These are phyloP conservation scores for Hysterangium stoloniferum DNA, from an alignment of 768 basidiomycete species.

Conservation along the genomic window DNA sequence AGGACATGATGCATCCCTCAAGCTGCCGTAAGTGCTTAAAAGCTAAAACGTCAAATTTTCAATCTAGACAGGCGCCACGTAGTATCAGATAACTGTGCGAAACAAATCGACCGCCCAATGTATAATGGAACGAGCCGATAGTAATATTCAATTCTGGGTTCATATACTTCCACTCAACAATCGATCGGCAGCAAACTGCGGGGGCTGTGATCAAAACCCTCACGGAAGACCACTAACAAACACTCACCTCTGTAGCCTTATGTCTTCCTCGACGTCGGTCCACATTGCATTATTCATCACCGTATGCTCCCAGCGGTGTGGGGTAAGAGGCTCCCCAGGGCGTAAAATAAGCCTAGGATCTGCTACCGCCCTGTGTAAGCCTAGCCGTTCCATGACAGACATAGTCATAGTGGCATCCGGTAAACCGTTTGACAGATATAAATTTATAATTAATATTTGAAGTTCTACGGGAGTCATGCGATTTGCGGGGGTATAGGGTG, in stretches of 20 bases:
- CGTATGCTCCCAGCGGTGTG: background rate
- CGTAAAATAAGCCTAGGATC: constrained; percentile 9
- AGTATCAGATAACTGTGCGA: no score
- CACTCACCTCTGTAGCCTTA: background rate
- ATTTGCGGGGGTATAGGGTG: background rate
- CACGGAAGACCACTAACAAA: no score
- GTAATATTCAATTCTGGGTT: no score
- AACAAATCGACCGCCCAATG: no score
- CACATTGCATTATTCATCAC: constrained; percentile 8
- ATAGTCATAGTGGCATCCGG: constrained; percentile 3
- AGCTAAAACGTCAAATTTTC: no score
- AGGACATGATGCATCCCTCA: no score
- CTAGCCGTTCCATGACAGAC: constrained; percentile 7
- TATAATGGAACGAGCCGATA: no score
- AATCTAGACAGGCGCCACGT: no score
- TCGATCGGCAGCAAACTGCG: no score
- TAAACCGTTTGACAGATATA: constrained; percentile 8
- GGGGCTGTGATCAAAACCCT: no score
- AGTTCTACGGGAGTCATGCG: constrained; percentile 2
- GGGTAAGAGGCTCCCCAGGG: constrained; percentile 7
- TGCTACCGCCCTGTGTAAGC: background rate
- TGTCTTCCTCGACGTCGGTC: constrained; percentile 4
- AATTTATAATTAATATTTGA: constrained; percentile 4
- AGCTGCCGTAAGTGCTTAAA: no score
- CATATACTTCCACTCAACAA: no score